A percentile compares a stretch with the other conserved stretches of the same genome.
Evolutionary conservation across 331 rosid species (phyloP).

Genomic region (Pyrus hybrid): DNA sequence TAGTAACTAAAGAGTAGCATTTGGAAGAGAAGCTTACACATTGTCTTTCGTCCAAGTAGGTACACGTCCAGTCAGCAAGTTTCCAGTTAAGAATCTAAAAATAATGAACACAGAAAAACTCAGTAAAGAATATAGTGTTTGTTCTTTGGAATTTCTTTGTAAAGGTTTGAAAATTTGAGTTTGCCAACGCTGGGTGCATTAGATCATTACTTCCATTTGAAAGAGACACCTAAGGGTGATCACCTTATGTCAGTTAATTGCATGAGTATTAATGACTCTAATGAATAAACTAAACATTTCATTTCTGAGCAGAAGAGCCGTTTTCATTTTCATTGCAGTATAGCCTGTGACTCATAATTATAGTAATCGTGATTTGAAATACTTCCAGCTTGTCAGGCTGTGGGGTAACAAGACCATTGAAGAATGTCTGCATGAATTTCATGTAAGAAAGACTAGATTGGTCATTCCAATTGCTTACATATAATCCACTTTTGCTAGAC

Average conservation of each 20-base stretch:
- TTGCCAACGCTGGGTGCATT: too few species aligned
- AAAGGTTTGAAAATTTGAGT: too few species aligned
- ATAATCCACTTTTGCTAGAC: constrained; percentile 6
- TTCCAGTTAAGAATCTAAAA: constrained; percentile 60
- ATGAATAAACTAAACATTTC: too few species aligned
- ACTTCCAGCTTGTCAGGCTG: neutral
- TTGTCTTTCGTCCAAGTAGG: constrained; percentile 38
- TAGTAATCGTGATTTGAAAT: neutral
- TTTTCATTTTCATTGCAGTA: too few species aligned
- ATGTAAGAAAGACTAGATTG: neutral
- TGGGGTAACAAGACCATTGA: neutral
- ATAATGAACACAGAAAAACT: constrained; percentile 2
- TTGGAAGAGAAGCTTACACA: constrained; percentile 41
- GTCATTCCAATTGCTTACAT: constrained; percentile 35
- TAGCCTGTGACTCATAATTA: neutral
- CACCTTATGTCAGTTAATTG: too few species aligned
- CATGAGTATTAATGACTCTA: too few species aligned
- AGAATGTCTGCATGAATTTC: neutral
- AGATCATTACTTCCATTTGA: neutral
- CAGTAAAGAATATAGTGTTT: constrained; percentile 4
- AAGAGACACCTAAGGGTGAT: too few species aligned
- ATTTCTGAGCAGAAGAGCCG: too few species aligned
- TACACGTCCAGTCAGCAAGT: constrained; percentile 48
- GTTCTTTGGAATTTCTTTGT: neutral
- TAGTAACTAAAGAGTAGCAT: too few species aligned